Evolutionary conservation across 2,329 filamentous ascomycete genomes (phyloP), one percentile per base, ranked within the genome.

Genomic region (Cyclaneusma minus): DNA sequence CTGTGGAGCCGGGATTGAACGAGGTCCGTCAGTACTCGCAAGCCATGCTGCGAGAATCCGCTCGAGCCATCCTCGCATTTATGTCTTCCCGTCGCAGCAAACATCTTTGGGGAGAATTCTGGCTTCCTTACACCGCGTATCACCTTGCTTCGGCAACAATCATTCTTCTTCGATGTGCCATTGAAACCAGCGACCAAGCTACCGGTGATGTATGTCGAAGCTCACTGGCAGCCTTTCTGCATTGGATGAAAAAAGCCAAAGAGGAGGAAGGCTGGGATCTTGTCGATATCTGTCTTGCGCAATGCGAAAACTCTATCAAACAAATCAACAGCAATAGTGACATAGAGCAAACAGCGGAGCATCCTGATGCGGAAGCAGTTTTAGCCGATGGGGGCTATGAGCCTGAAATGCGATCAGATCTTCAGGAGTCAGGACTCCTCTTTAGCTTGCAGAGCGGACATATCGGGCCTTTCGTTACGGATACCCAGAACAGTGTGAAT

Each of bases 91-190:
- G 45, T n/a, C 31, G 36, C 6, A 29, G 30, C 14, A 17, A 25
- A 14, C 35, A 46, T 14, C 31, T 45, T n/a, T n/a, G n/a, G 7
- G 29, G 34, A 14, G 37, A 37, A 23, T 47, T 45, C 28, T 47
- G 43, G 44, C 33, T 43, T 25, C 42, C 43, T 4, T 47, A 47
- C 21, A 41, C 36, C n/a, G 39, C 44, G 21, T 43, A 47, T 29
- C 42, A 47, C 22, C 32, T 48, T 3, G 37, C 38, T 17, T 41
- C 44, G 10, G 36, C 44, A 11, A 32, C 35, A 5, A 37, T 30
- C 5, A 21, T 40, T 9, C 22, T 37, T 11, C 29, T 40, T 16
- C 35, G 38, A 6, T 40, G 35, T 15, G 33, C 35, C 10, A 27
- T 39, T 10, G 38, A 41, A 15, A 32, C 36, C 9, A 31, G 22